A percentile compares a stretch with the other conserved stretches of the same genome.
Conservation (phyloP, 768 basidiomycete genomes). For the Agaricus sinodeliciosus region DNA sequence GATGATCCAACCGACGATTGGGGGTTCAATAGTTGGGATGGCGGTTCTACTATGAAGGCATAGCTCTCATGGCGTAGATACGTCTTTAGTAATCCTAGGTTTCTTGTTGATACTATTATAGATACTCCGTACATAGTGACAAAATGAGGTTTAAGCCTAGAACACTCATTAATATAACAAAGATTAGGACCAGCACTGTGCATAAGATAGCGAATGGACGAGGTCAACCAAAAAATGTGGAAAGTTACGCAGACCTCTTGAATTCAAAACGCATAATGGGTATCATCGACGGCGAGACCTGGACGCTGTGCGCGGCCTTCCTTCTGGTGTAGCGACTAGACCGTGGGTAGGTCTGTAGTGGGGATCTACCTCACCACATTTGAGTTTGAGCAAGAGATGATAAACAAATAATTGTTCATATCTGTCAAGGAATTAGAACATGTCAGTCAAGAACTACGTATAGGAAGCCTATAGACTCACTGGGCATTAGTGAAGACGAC, state of each 20-base stretch:
- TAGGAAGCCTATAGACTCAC: constrained; percentile 40
- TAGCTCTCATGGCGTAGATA: neutral
- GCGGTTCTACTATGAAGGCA: constrained; percentile 3
- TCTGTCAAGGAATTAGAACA: constrained; percentile 29
- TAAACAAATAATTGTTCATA: constrained; percentile 89
- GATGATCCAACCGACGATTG: constrained; percentile 30
- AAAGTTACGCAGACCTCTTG: neutral
- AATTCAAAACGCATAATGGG: neutral
- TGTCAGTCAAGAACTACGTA: neutral
- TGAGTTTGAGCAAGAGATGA: constrained; percentile 75
- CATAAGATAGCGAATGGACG: neutral
- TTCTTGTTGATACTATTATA: neutral
- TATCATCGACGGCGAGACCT: constrained; percentile 7
- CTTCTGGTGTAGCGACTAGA: constrained; percentile 55
- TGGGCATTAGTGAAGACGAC: constrained; percentile 89
- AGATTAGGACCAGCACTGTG: neutral
- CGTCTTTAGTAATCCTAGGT: neutral
- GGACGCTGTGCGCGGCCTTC: neutral
- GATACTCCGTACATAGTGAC: neutral
- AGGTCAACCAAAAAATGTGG: neutral
- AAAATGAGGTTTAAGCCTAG: neutral
- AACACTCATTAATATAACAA: neutral
- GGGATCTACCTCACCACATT: constrained; percentile 67
- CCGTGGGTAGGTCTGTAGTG: constrained; percentile 78
- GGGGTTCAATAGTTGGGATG: constrained; percentile 33